Evolutionary conservation across 306 rosid species (phyloP), one percentile per base, ranked within the genome.

Genomic region (Prunus mongolica): DNA sequence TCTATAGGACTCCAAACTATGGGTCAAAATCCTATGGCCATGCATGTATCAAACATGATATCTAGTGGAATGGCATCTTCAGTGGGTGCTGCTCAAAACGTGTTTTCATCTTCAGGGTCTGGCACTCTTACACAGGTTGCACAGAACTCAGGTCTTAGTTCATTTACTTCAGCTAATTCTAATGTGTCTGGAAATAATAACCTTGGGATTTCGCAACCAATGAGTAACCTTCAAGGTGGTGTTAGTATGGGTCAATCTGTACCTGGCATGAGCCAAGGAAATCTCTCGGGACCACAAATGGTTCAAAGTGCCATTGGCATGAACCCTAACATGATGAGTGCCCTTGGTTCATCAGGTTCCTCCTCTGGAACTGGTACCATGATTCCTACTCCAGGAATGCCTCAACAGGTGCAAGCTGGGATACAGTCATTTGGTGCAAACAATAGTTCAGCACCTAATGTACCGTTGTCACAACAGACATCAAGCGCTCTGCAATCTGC

Each of bases 331-430:
- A 88, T 89, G 90, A 85, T 92, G 84, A 86, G 69, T 77, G 89
- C 88, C 74, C 92, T 88, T 79, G 95, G 90, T 81, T 88, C 79
- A 71, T 84, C 99, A 11, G 96, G 86, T 83, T 87, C 85, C 72
- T 84, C 97, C 75, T 91, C 99, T 84, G 99, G 99, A 63, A 84
- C 84, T 65, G 89, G 93, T 32, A 88, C 97, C 14, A 92, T 96
- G 99, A 92, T 92, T 78, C 99, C 99, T 52, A 96, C 98, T 76
- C 98, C 98, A 19, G 98, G 99, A 84, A 92, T 92, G 87, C 67
- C 97, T 81, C 97, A 95, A 84, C 96, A 87, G 78, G 93, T 72
- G 70, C 97, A 86, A 80, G 76, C 93, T 72, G 89, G 89, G 77
- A 84, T 89, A 86, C 99, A 83, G 51, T 52, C 97, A 25, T 88